Base-by-base conservation (phyloP, 192 early-diverging fungal species). In the Thoreauomyces humboldtii region DNA sequence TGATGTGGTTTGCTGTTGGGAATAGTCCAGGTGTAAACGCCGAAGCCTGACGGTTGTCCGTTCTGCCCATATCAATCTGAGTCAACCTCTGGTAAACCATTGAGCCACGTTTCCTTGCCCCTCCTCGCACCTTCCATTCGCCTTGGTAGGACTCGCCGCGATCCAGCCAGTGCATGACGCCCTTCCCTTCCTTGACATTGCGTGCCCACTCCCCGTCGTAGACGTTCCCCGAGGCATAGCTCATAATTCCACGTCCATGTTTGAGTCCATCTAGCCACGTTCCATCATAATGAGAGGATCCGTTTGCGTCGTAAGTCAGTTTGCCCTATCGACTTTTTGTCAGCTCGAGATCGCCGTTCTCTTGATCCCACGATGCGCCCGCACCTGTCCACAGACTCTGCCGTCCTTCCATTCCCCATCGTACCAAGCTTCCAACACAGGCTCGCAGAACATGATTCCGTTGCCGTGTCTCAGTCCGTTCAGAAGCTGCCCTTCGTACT, bases 121-220 rank as follows among this genome's bases (percentile, higher is more conserved):
- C n/a, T 0, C 17, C 3, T 1, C 72, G 48, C 29, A 79, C 79
- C 77, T 72, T 44, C 82, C 82, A 84, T 12, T 80, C 65, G 4
- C 82, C 82, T 3, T 60, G 56, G 45, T 84, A 84, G 38, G 62
- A 63, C 63, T 82, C 79, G 4, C 65, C 65, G 15, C 65, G 65
- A 29, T 70, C 65, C n/a, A 46, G 47, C 82, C 82, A 84, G 2
- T 32, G 61, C 82, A 84, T 82, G 17, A 42, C 65, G 25, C 82
- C 82, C 5, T 67, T 2, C 2, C 82, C 82, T 4, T 70, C 50
- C 63, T 82, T 82, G 24, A 73, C 62, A 54, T 83, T 79, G 7
- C 70, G 19, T 7, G 56, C 36, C 82, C 82, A 84, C 45, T 80
- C 70, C 1, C 82, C 82, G 4, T 73, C 68, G 55, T 84, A 84